Conservation (phyloP, 768 basidiomycete species). For the Hericium erinaceus region DNA sequence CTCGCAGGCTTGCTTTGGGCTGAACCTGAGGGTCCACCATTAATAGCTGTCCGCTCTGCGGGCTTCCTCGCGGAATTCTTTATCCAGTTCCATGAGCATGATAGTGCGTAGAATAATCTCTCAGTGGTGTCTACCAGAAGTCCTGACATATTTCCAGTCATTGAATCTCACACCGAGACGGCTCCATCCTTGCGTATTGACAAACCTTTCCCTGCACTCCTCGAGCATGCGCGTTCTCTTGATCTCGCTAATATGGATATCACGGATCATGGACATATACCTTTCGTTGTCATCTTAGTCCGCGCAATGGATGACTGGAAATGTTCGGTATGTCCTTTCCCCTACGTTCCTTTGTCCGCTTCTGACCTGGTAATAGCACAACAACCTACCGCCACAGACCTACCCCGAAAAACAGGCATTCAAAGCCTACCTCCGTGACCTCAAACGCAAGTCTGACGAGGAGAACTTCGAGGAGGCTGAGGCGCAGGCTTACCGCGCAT, state of each 20-base stretch:
- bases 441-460: constrained; percentile 74
- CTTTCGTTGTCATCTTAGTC: constrained; percentile 84
- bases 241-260: constrained; percentile 77
- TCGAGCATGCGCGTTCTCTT: constrained; percentile 59
- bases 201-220: constrained; percentile 76
- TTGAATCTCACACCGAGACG: constrained; percentile 80
- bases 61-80: constrained; percentile 88
- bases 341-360: background rate
- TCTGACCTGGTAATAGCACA: constrained; percentile 40
- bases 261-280: constrained; percentile 84
- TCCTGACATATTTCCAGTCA: constrained; percentile 39
- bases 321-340: constrained; percentile 39
- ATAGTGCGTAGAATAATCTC: constrained; percentile 38
- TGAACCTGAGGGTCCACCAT: constrained; percentile 45
- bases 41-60: constrained; percentile 74
- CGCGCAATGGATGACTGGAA: constrained; percentile 81
- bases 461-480: constrained; percentile 98
- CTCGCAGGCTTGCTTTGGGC: constrained; percentile 65
- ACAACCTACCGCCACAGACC: constrained; percentile 45
- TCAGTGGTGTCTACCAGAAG: background rate
- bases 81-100: constrained; percentile 84
- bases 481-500: constrained; percentile 77
- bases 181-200: constrained; percentile 76
- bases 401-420: constrained; percentile 67
- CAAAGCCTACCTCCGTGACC: constrained; percentile 52